Base-by-base conservation (phyloP, 306 rosid genomes). In the Vigna nakashimae region DNA sequence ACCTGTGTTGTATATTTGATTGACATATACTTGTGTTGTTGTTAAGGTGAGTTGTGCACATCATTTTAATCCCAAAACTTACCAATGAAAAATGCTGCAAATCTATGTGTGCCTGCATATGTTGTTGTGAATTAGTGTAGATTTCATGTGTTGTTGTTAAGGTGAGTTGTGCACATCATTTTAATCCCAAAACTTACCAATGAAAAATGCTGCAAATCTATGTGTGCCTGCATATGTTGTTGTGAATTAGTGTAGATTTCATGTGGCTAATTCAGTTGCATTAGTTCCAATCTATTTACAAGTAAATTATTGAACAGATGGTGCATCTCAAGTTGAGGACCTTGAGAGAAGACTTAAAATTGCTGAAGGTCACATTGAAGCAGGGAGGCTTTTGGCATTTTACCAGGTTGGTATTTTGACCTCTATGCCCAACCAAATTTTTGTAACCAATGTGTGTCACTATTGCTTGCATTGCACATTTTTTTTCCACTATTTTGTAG, bases 311-410 rank as follows among this genome's bases (percentile, higher is more conserved):
- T 83, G 78, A 38, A 63, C 87, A 95, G 99, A 83, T 78, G 76
- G 83, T 75, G 83, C 82, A 83, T 24, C 79, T 60, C 72, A 28
- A 76, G 57, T 65, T 75, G 89, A 89, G 81, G 80, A 79, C 78
- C 82, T 88, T 68, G 90, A 90, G 84, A 90, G 83, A 88, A 87
- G 90, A 80, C 80, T 88, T 71, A 89, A 88, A 83, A 67, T 91
- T 84, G 96, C 93, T 26, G 97, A 92, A 86, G 94, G 92, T 76
- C 99, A 92, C 78, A 82, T 95, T 86, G 99, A 95, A 84, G 98
- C 93, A 32, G 96, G 96, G 73, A 88, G 99, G 86, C 98, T 91
- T 85, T 87, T 95, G 83, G 89, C 90, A n/a, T 86, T 83, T 77
- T 95, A 92, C 78, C 98, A 92, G 99, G 99, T 92, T 79, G 57